phyloP scores from a whole-genome alignment of 495 filamentous ascomycete species.

The Evansstolkia leycettana region DNA sequence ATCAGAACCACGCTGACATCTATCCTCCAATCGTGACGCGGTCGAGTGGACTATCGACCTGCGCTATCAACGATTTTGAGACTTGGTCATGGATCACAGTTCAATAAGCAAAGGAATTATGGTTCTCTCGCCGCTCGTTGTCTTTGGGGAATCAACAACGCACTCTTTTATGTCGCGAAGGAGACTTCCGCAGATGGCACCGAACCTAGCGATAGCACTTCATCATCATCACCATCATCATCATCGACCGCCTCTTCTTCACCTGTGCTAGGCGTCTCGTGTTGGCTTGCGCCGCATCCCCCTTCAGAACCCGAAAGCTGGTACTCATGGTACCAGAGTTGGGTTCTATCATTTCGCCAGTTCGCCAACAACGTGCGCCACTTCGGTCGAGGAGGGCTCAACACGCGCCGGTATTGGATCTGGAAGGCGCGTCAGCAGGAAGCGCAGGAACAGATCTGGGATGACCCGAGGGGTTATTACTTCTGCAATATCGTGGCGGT shows the following conservation, averaged over 20 bases:
- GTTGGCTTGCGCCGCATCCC: conserved; percentile 46
- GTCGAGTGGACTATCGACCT: no score
- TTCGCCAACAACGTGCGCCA: conserved; percentile 44
- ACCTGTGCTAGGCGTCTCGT: conserved; percentile 51
- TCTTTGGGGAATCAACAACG: conserved; percentile 52
- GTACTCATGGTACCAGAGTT: conserved; percentile 39
- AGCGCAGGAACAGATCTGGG: conserved; percentile 46
- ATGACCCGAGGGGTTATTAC: conserved; percentile 48
- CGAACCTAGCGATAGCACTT: neutral
- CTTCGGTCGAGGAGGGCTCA: conserved; percentile 44
- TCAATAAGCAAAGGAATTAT: conserved; percentile 40
- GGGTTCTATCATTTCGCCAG: conserved; percentile 45
- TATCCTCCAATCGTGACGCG: conserved; percentile 15
- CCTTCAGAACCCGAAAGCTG: conserved; percentile 34
- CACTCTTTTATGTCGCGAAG: conserved; percentile 52
- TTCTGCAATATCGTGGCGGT: conserved; percentile 60
- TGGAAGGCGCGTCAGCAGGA: conserved; percentile 50
- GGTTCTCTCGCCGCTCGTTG: conserved; percentile 46
- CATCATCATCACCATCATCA: conserved; percentile 1
- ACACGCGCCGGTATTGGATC: conserved; percentile 49
- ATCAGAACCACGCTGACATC: no score
- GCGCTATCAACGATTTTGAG: no score
- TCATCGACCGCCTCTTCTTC: no score
- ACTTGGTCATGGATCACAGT: conserved; percentile 16
- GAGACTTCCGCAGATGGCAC: conserved; percentile 17